A percentile compares a stretch with the other conserved stretches of the same genome.
phyloP scores from a whole-genome alignment of 108 stramenopile genomes.

The Schizochytrium sp. region DNA sequence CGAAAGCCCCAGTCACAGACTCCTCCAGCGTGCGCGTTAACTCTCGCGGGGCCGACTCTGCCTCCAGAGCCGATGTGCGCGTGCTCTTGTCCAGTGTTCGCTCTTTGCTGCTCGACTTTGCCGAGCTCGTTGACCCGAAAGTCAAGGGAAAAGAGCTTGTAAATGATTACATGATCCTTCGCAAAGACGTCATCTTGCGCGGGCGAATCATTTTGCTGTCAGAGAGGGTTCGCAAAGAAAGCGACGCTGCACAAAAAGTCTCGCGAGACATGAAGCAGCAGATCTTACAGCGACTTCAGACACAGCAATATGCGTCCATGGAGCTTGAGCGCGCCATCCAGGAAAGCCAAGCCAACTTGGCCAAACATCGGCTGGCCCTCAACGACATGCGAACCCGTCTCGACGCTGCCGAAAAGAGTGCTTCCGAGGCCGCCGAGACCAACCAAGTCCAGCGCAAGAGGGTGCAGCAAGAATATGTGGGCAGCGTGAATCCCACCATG shows the following conservation, averaged over 20 bases:
- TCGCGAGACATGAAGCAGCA: not conserved
- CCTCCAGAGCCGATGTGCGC: not conserved
- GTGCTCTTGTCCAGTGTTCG: not conserved
- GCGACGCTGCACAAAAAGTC: not conserved
- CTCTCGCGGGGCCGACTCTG: too few species aligned
- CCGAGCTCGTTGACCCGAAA: not conserved
- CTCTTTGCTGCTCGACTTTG: not conserved
- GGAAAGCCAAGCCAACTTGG: not conserved
- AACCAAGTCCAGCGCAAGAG: not conserved
- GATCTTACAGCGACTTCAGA: not conserved
- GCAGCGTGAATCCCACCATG: not conserved
- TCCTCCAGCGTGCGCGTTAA: too few species aligned
- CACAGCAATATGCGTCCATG: not conserved
- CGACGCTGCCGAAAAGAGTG: not conserved
- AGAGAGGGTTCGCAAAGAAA: not conserved
- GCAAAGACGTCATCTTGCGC: not conserved
- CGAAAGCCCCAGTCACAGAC: too few species aligned
- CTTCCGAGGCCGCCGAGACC: not conserved
- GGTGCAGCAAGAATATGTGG: not conserved
- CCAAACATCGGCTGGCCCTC: not conserved
- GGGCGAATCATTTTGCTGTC: not conserved
- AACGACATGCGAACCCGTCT: not conserved
- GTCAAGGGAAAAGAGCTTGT: not conserved
- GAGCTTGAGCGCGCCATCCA: not conserved
- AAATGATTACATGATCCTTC: not conserved